A percentile compares a stretch with the other conserved stretches of the same genome.
These are phyloP conservation scores for Colletotrichum destructivum DNA, from an alignment of 2,329 filamentous ascomycete species.

Conservation along the genomic window DNA sequence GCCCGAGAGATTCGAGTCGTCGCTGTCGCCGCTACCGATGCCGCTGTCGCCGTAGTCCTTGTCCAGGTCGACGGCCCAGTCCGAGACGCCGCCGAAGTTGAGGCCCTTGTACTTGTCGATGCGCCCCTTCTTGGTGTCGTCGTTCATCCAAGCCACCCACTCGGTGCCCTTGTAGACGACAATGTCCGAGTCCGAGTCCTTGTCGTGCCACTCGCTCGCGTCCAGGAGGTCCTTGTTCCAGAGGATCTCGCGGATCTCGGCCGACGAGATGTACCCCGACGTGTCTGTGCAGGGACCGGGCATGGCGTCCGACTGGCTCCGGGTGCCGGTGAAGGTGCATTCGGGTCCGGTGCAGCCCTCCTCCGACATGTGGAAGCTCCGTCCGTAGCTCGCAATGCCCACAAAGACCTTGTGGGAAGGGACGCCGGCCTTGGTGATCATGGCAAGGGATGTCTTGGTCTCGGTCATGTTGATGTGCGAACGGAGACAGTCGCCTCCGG, in stretches of 20 bases:
- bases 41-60: background rate
- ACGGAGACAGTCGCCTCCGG: conserved; percentile 15
- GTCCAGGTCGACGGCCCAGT: conserved; percentile 46
- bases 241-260: too few species aligned
- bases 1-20: conserved; percentile 4
- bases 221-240: too few species aligned
- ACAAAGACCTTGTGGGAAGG: conserved; percentile 56
- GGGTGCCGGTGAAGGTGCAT: conserved; percentile 23
- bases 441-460: conserved; percentile 54
- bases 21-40: conserved; percentile 17
- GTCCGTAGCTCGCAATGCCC: conserved; percentile 59
- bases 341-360: conserved; percentile 39
- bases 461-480: conserved; percentile 59
- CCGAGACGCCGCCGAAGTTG: conserved; percentile 50
- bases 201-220: too few species aligned
- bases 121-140: conserved; percentile 46
- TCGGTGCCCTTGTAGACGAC: conserved; percentile 40
- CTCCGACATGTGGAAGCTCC: conserved; percentile 37
- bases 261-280: too few species aligned
- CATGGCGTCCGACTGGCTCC: too few species aligned
- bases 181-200: too few species aligned
- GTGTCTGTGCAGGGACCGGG: too few species aligned
- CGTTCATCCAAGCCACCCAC: conserved; percentile 51
- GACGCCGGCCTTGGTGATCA: conserved; percentile 59
- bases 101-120: conserved; percentile 42